Evolutionary conservation across 306 rosid genomes (phyloP), one percentile per base, ranked within the genome.

Genomic region (Herpetospermum pedunculosum): DNA sequence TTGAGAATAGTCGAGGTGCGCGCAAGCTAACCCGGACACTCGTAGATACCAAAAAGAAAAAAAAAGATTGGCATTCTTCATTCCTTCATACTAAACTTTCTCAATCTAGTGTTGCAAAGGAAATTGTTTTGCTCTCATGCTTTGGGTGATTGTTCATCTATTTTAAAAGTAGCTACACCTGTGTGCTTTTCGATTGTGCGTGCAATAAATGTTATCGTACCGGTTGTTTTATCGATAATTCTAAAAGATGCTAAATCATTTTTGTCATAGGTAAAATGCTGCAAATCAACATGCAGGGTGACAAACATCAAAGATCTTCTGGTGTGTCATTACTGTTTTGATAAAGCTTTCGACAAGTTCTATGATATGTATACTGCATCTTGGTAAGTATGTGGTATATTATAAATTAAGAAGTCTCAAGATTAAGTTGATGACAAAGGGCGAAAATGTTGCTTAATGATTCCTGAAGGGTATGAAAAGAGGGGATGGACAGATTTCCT

Each of bases 311-410:
- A 84, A 77, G 89, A 92, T 80, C 94, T 92, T 75, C 76, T 88
- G 82, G 81, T 85, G 74, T 92, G 96, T 80, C 90, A 89, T 54
- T 83, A 88, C 81, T 92, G 98, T 84, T 89, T 92, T 1, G 73
- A 85, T 78, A 90, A 89, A 85, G 96, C 98, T 59, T 92, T 88
- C 41, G 93, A 92, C 74, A 92, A 88, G 80, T 92, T 88, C 88
- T 89, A 89, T 63, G 98, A 92, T 77, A 88, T 89, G 95, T 87
- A 87, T 70, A 82, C 92, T 49, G 94, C 98, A 82, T 88, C 92
- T 47, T 89, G 98, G 96, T 92, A 82, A 47, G 89, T 38, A 15
- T 13, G 35, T 46, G 48, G 13, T 59, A 2, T 38, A 15, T 29
- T 25, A 11, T 38, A 26, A 1, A 50, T 16, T 65, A 43, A 21